Conservation (phyloP, 345 rosid genomes). For the Jatropha curcas region DNA sequence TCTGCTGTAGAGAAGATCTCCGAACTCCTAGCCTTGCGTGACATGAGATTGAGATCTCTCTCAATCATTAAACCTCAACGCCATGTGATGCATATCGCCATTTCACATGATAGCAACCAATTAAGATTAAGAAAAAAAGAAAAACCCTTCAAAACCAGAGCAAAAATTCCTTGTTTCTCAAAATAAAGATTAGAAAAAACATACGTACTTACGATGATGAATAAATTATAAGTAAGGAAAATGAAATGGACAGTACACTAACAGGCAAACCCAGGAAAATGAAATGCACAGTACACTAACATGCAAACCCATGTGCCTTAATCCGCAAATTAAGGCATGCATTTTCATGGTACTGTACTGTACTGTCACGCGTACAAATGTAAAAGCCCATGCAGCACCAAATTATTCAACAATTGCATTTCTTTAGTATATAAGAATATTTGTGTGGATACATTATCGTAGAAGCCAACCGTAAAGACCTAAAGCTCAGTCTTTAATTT, state of each 20-base stretch:
- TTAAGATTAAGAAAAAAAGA: too few relatives aligned
- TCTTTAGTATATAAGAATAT: too few relatives aligned
- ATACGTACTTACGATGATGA: neutral
- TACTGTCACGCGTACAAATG: too few relatives aligned
- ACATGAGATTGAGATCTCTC: neutral
- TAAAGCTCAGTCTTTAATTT: too few relatives aligned
- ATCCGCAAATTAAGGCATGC: constrained; percentile 8
- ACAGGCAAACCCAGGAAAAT: neutral
- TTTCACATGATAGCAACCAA: constrained; percentile 14
- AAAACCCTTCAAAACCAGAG: too few relatives aligned
- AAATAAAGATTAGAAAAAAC: constrained; percentile 8
- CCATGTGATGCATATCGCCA: constrained; percentile 14
- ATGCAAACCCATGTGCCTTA: constrained; percentile 14
- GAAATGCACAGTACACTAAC: neutral
- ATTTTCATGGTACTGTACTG: constrained; percentile 8
- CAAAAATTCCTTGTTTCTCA: constrained; percentile 27
- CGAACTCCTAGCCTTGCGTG: neutral
- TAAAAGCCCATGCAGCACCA: too few relatives aligned
- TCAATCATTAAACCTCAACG: neutral
- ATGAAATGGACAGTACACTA: neutral
- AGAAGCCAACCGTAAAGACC: too few relatives aligned
- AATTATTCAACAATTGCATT: too few relatives aligned
- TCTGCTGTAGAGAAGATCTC: constrained; percentile 14
- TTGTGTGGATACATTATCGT: too few relatives aligned
- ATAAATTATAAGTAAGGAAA: too few relatives aligned